Base-by-base conservation (phyloP, 371 early-diverging fungal genomes). In the Thermomucor indicae-seudaticae region DNA sequence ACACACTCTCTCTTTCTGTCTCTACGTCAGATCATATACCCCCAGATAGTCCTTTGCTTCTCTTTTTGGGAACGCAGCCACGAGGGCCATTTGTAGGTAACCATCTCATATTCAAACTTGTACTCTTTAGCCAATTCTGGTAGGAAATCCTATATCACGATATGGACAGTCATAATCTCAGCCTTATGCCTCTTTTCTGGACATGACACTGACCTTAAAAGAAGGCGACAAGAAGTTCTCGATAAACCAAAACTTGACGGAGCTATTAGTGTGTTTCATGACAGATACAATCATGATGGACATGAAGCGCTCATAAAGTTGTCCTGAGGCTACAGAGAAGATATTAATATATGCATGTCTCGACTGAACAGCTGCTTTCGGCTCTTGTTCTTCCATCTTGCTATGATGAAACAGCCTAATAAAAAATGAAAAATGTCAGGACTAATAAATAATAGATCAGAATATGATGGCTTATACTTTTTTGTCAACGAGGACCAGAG, bases 41-140 rank as follows among this genome's bases (percentile, higher is more conserved):
- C 98, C 98, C 98, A 97, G 51, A 97, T 96, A 3, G 85, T 91
- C 17, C 98, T 78, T 67, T 97, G 96, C 64, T 96, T 96, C 65
- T 95, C 96, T 0, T 82, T 84, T 64, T 96, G 94, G 16, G 73
- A 68, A 27, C 92, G 78, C 14, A 97, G 77, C 97, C 97, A 97
- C 29, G 91, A 85, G 4, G 98, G 98, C 98, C 98, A 97, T 59
- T 94, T 93, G 74, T 96, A 96, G 0, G 96, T 92, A 17, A 96
- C 90, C 49, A 96, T 80, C 67, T 94, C 93, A 58, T 91, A 95
- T 28, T 91, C 86, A 62, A 97, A 96, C 10, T 77, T 80, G 58
- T 87, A 89, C 55, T 80, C 76, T 43, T 85, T 65, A 1, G 96
- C 89, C 76, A 95, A 77, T 29, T 86, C 73, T n/a, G 96, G 95